phyloP scores from a whole-genome alignment of 2,329 filamentous ascomycete genomes.

The Ascocoryne sarcoides region DNA sequence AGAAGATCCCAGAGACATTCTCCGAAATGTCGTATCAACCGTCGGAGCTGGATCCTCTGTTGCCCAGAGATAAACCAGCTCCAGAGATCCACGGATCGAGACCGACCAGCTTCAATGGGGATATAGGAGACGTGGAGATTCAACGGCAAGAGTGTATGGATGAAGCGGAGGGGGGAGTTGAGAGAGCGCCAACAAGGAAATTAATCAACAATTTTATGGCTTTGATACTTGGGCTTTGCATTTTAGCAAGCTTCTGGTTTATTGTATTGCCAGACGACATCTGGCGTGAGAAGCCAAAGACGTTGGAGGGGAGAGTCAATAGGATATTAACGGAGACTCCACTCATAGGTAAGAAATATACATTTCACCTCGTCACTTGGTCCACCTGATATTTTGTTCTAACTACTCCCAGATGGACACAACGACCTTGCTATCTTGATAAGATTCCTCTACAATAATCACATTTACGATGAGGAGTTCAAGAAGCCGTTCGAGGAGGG shows the following conservation, averaged over 20 bases:
- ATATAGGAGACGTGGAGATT: conserved; percentile 1
- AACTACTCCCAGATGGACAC: conserved; percentile 60
- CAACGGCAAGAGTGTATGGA: conserved; percentile 1
- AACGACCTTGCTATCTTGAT: conserved; percentile 77
- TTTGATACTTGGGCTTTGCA: conserved; percentile 5
- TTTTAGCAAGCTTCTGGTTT: neutral
- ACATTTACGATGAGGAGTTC: conserved; percentile 69
- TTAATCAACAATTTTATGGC: conserved; percentile 3
- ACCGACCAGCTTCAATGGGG: conserved; percentile 17
- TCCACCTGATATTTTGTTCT: conserved; percentile 1
- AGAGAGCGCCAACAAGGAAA: conserved; percentile 1
- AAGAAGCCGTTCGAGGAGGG: conserved; percentile 65
- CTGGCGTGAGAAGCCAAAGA: conserved; percentile 8
- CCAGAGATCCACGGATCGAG: conserved; percentile 24
- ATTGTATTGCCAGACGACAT: neutral
- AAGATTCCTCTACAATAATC: conserved; percentile 59
- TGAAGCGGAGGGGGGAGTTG: too few relatives aligned
- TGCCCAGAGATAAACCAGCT: conserved; percentile 19
- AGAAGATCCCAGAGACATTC: too few relatives aligned
- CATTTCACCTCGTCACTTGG: conserved; percentile 1
- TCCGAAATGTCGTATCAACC: too few relatives aligned
- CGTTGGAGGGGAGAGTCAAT: conserved; percentile 31
- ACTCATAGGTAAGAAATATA: conserved; percentile 34
- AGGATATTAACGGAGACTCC: conserved; percentile 37
- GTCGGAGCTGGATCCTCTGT: conserved; percentile 25